Base-by-base conservation (phyloP, 2,329 filamentous ascomycete genomes). In the Penicillium paneum region DNA sequence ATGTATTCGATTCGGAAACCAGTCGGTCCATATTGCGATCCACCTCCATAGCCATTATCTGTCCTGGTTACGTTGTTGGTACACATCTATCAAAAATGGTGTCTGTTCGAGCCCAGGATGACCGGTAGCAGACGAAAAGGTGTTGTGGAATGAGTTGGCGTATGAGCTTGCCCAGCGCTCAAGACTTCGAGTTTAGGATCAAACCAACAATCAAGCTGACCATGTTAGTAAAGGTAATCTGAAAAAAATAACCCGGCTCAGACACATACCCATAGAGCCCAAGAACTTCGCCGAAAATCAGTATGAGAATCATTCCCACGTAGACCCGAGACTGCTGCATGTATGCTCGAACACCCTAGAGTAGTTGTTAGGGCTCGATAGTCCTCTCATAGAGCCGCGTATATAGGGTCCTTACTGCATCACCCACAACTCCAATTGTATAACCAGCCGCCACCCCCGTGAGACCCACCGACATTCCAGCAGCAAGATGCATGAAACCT, bases 231-330 rank as follows among this genome's bases (percentile, higher is more conserved):
- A 40, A 5, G 46, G 32, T n/a, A 17, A 32, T 35, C 3, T 26
- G 15, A 21, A 21, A 12, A 6, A 24, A 24, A n/a, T n/a, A 19
- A 17, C 47, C 36, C 21, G 41, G 32, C 12, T 46, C 31, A 24
- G 17, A n/a, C 42, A 64, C 87, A 64, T 81, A 96, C 91, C 94
- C 94, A 69, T 99, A 99, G 31, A 99, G 86, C 74, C 94, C 94
- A 71, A 99, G 74, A 17, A 99, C 94, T 81, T 99, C 94, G 54
- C 91, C 94, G 72, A 99, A 99, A 83, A 99, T 99, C 60, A 97
- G 83, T 65, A 97, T 97, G 67, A 99, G 78, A 43, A 99, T 93
- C 94, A 97, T 97, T 74, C 94, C 94, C 46, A 99, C 94, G 67
- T 97, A 99, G 63, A 99, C 89, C 60, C 93, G 85, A 46, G 90